Percentiles rank a stretch among this genome's conserved stretches.
Conservation (phyloP, 192 early-diverging fungal species). For the Podila epicladia region DNA sequence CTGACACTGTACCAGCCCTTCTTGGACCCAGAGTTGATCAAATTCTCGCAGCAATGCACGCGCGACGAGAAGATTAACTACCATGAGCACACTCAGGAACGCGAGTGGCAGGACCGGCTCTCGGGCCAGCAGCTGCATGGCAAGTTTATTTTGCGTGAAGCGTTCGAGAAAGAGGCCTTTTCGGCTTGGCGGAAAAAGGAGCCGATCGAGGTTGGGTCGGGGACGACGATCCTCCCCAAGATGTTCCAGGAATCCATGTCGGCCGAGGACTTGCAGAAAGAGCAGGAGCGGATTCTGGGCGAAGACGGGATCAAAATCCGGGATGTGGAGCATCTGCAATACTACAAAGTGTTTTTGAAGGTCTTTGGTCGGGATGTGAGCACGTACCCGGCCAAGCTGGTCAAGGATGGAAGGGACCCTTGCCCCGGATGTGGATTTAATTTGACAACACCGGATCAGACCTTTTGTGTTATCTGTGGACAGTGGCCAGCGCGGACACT, state of each 20-base stretch:
- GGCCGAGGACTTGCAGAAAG: constrained; percentile 27
- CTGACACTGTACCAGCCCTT: constrained; percentile 63
- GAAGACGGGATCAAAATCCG: constrained; percentile 65
- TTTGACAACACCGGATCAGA: constrained; percentile 59
- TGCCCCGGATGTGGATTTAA: constrained; percentile 72
- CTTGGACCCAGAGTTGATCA: constrained; percentile 61
- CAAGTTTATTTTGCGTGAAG: constrained; percentile 67
- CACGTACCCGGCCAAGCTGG: constrained; percentile 28
- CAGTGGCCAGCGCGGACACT: constrained; percentile 63
- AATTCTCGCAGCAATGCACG: constrained; percentile 60
- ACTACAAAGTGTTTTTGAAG: constrained; percentile 63
- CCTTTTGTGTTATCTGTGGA: constrained; percentile 73
- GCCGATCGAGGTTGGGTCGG: constrained; percentile 71
- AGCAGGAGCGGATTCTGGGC: constrained; percentile 42
- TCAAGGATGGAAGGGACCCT: constrained; percentile 58
- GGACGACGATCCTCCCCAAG: constrained; percentile 64
- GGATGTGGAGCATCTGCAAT: constrained; percentile 69
- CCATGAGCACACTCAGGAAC: constrained; percentile 34
- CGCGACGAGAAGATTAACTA: constrained; percentile 52
- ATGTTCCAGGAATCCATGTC: constrained; percentile 50
- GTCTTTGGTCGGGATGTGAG: constrained; percentile 50
- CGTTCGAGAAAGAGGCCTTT: constrained; percentile 66
- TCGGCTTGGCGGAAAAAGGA: constrained; percentile 73
- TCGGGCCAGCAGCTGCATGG: constrained; percentile 53
- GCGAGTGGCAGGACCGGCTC: constrained; percentile 42